Base-by-base conservation (phyloP, 1,284 basidiomycete genomes). In the Ustilago tritici region DNA sequence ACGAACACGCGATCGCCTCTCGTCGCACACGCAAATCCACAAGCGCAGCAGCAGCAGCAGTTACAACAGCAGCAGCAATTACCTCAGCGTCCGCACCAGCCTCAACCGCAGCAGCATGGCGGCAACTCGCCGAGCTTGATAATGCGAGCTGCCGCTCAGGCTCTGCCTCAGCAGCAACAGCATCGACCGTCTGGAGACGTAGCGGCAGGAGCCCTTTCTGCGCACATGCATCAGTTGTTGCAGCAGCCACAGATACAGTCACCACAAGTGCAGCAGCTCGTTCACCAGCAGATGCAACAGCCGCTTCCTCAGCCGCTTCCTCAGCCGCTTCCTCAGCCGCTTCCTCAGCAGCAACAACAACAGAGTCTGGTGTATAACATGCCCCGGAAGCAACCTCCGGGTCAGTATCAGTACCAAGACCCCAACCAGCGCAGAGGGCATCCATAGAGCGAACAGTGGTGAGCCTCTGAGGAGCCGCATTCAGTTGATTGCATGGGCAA, bases 391-490 rank as follows among this genome's bases (percentile, higher is more conserved):
- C 43, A 46, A 4, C 14, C 40, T 11, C 50, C 41, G n/a, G 28
- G 23, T 14, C 10, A 32, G 36, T 58, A 61, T 40, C 55, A 19
- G 10, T 61, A 61, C 41, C 61, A 63, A 38, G 56, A 64, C 28
- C 57, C 67, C 1, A 60, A 70, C 14, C 67, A 70, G 34, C 50
- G 54, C 41, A 41, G 46, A 32, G 57, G 67, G 4, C 64, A 62
- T 38, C 56, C 40, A 5, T 67, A 62, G 56, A 46, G n/a, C n/a
- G 8, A 46, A 15, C 15, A 6, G 14, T 19, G n/a, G 19, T 19
- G 19, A 19, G n/a, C n/a, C n/a, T 4, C 11, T 11, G 7, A n/a
- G 19, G 43, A 5, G 19, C 5, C 7, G 19, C 43, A 7, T 15
- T 11, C 2, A 41, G 7, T 15, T 14, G 40, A 17, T 17, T 41